Percentiles rank a stretch among this genome's conserved stretches.
phyloP scores from a whole-genome alignment of 2,329 filamentous ascomycete genomes.

The Aspergillus costaricaensis region DNA sequence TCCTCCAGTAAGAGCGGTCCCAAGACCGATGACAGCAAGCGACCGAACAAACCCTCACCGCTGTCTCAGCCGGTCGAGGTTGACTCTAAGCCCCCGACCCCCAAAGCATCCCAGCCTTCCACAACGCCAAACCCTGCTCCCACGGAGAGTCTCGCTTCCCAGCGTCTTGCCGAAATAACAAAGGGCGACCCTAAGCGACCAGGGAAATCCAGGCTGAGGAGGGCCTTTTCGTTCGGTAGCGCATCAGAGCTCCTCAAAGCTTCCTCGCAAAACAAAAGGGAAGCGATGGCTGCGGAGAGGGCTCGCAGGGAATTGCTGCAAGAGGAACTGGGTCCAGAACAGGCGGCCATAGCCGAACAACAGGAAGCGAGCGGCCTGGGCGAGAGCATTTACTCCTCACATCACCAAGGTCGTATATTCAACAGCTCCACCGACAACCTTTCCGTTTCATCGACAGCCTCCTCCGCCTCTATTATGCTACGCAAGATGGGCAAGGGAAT shows the following conservation, averaged over 20 bases:
- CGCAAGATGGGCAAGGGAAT: conserved; percentile 99
- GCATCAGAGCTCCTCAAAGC: conserved; percentile 84
- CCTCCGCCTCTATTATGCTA: conserved; percentile 58
- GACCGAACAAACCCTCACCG: conserved; percentile 68
- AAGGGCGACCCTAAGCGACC: conserved; percentile 76
- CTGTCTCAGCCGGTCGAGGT: conserved; percentile 68
- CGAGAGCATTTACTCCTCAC: conserved; percentile 79
- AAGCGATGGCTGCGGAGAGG: conserved; percentile 53
- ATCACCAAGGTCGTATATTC: conserved; percentile 77
- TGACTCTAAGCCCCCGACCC: conserved; percentile 34
- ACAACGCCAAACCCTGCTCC: conserved; percentile 36
- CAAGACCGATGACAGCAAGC: conserved; percentile 68
- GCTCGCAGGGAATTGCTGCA: conserved; percentile 65
- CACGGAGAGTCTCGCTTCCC: conserved; percentile 68
- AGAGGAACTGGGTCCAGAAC: conserved; percentile 81
- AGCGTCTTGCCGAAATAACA: conserved; percentile 83
- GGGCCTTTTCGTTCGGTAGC: conserved; percentile 96
- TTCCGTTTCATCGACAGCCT: conserved; percentile 52
- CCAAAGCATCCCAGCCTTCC: conserved; percentile 18
- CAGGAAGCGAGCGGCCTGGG: conserved; percentile 92
- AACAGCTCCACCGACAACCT: conserved; percentile 91
- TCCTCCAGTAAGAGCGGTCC: conserved; percentile 33
- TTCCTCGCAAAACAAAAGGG: conserved; percentile 62
- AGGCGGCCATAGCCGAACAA: conserved; percentile 84
- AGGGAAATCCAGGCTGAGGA: conserved; percentile 80